These are phyloP conservation scores for Parastagonospora nodorum DNA, from an alignment of 2,329 filamentous ascomycete species.

Conservation along the genomic window DNA sequence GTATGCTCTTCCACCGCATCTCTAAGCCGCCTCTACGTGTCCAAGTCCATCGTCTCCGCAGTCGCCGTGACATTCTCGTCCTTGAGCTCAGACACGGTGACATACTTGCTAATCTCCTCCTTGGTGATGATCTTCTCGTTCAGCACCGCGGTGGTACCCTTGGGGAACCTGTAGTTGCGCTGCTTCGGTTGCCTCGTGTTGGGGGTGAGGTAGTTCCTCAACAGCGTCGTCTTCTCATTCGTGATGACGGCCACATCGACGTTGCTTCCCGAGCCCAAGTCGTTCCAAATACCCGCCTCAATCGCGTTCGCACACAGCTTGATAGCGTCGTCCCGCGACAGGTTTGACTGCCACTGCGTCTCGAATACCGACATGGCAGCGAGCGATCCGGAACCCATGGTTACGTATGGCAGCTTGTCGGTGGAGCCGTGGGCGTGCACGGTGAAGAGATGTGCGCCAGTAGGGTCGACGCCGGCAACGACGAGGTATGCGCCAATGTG, in stretches of 20 bases:
- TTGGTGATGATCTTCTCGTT: slow-evolving; percentile 96
- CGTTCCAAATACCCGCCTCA: slow-evolving; percentile 97
- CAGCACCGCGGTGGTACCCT: slow-evolving; percentile 92
- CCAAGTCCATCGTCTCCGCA: slow-evolving; percentile 70
- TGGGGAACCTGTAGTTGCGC: slow-evolving; percentile 87
- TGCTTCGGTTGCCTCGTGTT: slow-evolving; percentile 91
- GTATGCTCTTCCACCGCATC: not conserved
- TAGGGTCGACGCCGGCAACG: slow-evolving; percentile 94
- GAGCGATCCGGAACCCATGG: slow-evolving; percentile 95
- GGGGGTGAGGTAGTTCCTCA: slow-evolving; percentile 91
- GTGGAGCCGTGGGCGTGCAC: slow-evolving; percentile 98
- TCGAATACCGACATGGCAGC: slow-evolving; percentile 99
- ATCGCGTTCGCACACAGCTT: slow-evolving; percentile 85
- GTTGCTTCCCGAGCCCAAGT: slow-evolving; percentile 94
- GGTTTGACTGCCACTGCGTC: slow-evolving; percentile 83
- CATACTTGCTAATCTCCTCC: slow-evolving; percentile 91
- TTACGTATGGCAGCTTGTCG: slow-evolving; percentile 98
- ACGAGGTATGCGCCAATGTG: slow-evolving; percentile 98
- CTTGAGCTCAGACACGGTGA: slow-evolving; percentile 85
- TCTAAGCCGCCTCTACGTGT: slow-evolving; percentile 43
- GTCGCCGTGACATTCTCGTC: slow-evolving; percentile 66
- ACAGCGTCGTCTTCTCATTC: slow-evolving; percentile 88
- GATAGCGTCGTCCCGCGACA: slow-evolving; percentile 81
- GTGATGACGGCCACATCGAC: slow-evolving; percentile 97
- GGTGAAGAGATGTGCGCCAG: slow-evolving; percentile 92